A percentile compares a stretch with the other conserved stretches of the same genome.
Conservation (phyloP, 306 rosid genomes). For the Purshia tridentata region DNA sequence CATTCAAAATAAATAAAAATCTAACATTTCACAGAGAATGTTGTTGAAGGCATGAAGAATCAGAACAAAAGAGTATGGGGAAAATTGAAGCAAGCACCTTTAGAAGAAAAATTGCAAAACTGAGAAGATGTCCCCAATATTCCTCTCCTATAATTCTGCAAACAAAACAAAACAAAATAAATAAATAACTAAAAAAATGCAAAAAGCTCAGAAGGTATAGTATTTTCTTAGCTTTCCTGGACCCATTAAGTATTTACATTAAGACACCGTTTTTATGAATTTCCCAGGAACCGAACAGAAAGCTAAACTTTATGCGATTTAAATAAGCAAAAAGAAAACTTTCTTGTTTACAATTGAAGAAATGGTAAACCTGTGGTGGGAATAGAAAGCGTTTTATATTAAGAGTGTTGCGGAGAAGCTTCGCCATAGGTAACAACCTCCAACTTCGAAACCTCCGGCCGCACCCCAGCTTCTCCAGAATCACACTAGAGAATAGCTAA, state of each 20-base stretch:
- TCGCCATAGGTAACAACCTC: conserved; percentile 51
- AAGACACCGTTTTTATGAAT: background rate
- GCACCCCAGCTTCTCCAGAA: conserved; percentile 2
- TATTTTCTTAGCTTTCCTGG: background rate
- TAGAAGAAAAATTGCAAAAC: conserved; percentile 51
- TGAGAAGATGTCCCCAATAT: conserved; percentile 49
- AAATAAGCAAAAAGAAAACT: background rate
- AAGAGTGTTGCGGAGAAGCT: conserved; percentile 58
- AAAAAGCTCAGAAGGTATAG: background rate
- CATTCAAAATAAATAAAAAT: background rate
- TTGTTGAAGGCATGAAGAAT: background rate
- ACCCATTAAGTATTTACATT: background rate
- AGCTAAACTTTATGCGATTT: background rate
- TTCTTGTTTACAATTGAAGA: background rate
- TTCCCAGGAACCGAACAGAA: conserved; percentile 18
- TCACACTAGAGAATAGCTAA: background rate
- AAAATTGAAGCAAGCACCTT: conserved; percentile 51
- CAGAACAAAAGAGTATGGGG: background rate
- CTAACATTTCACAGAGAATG: background rate
- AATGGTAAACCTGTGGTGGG: conserved; percentile 44
- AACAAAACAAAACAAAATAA: conserved; percentile 15
- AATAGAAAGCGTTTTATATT: conserved; percentile 47
- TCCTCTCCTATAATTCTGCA: conserved; percentile 57
- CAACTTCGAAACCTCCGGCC: conserved; percentile 10
- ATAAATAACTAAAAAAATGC: conserved; percentile 14